Evolutionary conservation across 192 early-diverging fungal genomes (phyloP).

Genomic region (Coemansia sp.): DNA sequence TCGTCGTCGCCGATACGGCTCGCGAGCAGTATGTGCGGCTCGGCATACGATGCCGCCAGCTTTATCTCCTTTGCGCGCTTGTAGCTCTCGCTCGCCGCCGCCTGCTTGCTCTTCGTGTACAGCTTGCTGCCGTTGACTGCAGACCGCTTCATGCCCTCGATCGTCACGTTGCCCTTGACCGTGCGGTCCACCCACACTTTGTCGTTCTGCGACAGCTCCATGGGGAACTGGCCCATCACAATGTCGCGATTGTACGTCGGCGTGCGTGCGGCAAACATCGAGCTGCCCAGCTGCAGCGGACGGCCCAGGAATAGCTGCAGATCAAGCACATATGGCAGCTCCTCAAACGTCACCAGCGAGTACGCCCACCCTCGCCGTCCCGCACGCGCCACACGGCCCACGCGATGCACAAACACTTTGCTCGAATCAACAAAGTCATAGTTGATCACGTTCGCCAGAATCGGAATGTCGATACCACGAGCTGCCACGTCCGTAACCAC

Average conservation of each 20-base stretch:
- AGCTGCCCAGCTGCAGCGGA: slow-evolving; percentile 59
- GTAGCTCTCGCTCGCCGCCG: slow-evolving; percentile 84
- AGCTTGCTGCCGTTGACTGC: slow-evolving; percentile 84
- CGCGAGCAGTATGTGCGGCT: slow-evolving; percentile 77
- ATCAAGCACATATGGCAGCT: slow-evolving; percentile 90
- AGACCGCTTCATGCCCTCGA: slow-evolving; percentile 65
- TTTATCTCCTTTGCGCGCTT: slow-evolving; percentile 81
- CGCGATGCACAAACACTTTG: slow-evolving; percentile 97
- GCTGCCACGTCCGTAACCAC: slow-evolving; percentile 99
- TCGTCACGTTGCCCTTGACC: slow-evolving; percentile 60
- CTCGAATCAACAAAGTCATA: slow-evolving; percentile 90
- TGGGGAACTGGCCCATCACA: slow-evolving; percentile 76
- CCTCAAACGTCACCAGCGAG: slow-evolving; percentile 82
- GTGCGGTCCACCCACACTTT: slow-evolving; percentile 71
- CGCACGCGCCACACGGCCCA: slow-evolving; percentile 94
- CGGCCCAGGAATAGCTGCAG: slow-evolving; percentile 89
- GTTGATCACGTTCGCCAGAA: slow-evolving; percentile 96
- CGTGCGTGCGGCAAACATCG: slow-evolving; percentile 28
- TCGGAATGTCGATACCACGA: slow-evolving; percentile 98
- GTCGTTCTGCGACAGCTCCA: slow-evolving; percentile 65
- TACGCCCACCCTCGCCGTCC: slow-evolving; percentile 91
- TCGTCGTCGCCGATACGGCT: slow-evolving; percentile 59
- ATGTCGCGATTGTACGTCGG: slow-evolving; percentile 78
- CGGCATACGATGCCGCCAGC: slow-evolving; percentile 58
- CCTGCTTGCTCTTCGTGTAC: slow-evolving; percentile 78